A percentile compares a stretch with the other conserved stretches of the same genome.
phyloP scores from a whole-genome alignment of 441 rosid species.

The Gossypium davidsonii region DNA sequence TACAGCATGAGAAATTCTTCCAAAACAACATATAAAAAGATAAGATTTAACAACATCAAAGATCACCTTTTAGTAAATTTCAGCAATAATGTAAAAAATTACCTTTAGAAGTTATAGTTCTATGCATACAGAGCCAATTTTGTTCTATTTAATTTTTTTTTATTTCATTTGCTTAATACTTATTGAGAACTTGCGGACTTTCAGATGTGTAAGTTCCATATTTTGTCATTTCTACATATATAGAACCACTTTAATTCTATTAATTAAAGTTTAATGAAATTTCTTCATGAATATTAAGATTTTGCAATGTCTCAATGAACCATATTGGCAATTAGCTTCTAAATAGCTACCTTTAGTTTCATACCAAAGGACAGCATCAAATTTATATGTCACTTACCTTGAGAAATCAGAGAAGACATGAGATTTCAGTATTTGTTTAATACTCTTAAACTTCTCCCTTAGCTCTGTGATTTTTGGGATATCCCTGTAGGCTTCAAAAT shows the following conservation, averaged over 20 bases:
- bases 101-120: background rate
- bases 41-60: background rate
- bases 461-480: slow-evolving; percentile 97
- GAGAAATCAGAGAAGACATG: slow-evolving; percentile 95
- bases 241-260: background rate
- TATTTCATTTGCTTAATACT: background rate
- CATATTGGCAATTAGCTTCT: slow-evolving; percentile 14
- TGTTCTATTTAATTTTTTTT: background rate
- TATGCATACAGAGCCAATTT: background rate
- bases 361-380: background rate
- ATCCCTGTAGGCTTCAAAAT: slow-evolving; percentile 97
- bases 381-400: slow-evolving; percentile 45
- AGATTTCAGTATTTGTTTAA: slow-evolving; percentile 92
- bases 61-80: background rate
- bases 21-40: background rate
- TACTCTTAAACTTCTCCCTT: slow-evolving; percentile 89
- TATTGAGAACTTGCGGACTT: background rate
- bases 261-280: background rate
- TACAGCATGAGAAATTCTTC: background rate
- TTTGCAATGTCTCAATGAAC: background rate
- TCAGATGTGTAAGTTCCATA: background rate
- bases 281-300: background rate
- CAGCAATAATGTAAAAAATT: background rate
- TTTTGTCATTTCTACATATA: background rate
- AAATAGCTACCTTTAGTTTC: slow-evolving; percentile 9